These are phyloP conservation scores for Phytopythium sindhum DNA, from an alignment of 352 stramenopile genomes.

Conservation along the genomic window DNA sequence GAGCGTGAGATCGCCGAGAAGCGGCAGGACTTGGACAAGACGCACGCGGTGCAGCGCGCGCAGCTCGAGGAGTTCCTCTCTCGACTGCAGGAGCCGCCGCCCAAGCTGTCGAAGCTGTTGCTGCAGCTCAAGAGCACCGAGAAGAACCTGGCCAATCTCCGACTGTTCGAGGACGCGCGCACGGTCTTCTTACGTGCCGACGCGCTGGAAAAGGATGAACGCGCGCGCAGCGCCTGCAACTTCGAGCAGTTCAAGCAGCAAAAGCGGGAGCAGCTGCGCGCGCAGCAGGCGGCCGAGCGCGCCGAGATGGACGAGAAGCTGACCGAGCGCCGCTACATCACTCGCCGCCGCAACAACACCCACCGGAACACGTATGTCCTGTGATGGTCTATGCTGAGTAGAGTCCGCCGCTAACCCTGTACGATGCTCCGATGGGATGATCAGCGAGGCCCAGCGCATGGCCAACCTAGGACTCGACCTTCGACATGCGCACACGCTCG, in stretches of 20 bases:
- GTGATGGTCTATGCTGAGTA: background rate
- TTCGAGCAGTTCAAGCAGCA: constrained; percentile 63
- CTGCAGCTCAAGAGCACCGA: constrained; percentile 75
- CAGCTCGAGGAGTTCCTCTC: constrained; percentile 64
- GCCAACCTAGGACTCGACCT: constrained; percentile 66
- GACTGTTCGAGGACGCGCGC: constrained; percentile 72
- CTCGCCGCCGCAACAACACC: constrained; percentile 52
- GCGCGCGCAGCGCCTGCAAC: constrained; percentile 31
- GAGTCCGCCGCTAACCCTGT: background rate
- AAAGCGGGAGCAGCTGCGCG: constrained; percentile 38
- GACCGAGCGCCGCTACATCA: constrained; percentile 66
- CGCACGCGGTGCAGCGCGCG: constrained; percentile 48
- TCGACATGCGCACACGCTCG: constrained; percentile 54
- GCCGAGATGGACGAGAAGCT: constrained; percentile 63
- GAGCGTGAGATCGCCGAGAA: constrained; percentile 47
- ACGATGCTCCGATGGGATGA: background rate
- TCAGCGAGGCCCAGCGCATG: constrained; percentile 65
- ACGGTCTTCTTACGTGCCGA: constrained; percentile 58
- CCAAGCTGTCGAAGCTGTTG: constrained; percentile 70
- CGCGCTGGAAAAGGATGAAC: constrained; percentile 62
- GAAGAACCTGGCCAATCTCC: constrained; percentile 51
- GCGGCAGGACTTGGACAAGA: constrained; percentile 51
- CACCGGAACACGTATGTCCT: constrained; percentile 47
- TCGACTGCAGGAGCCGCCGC: constrained; percentile 49
- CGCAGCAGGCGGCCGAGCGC: constrained; percentile 58